A percentile compares a stretch with the other conserved stretches of the same genome.
Evolutionary conservation across 441 rosid genomes (phyloP).

Genomic region (Bruguiera hainesii): DNA sequence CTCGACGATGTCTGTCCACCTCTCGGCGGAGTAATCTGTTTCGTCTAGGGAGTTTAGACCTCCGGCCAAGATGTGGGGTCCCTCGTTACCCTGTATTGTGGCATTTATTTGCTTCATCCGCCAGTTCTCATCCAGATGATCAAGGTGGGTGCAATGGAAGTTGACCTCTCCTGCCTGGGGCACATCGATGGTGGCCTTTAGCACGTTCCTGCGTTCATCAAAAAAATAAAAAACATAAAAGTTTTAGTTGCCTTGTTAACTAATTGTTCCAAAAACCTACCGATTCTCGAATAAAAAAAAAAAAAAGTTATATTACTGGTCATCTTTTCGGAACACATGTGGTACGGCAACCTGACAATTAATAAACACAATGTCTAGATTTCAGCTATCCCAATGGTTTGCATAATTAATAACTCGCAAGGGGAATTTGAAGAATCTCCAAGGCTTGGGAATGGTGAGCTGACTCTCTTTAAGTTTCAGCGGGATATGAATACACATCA

Average conservation of each 20-base stretch:
- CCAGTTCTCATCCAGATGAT: slow-evolving; percentile 91
- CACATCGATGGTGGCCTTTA: slow-evolving; percentile 76
- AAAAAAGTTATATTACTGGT: too few species aligned
- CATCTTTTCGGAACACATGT: too few species aligned
- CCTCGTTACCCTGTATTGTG: slow-evolving; percentile 52
- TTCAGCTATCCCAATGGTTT: too few species aligned
- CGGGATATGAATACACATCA: not conserved
- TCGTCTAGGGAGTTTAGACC: slow-evolving; percentile 87
- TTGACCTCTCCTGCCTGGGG: slow-evolving; percentile 73
- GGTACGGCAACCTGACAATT: too few species aligned
- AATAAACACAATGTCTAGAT: too few species aligned
- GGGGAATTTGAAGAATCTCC: too few species aligned
- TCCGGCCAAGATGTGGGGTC: slow-evolving; percentile 82
- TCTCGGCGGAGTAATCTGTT: slow-evolving; percentile 70
- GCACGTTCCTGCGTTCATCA: slow-evolving; percentile 55
- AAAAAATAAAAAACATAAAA: not conserved
- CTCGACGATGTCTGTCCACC: slow-evolving; percentile 92
- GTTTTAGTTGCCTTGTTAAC: too few species aligned
- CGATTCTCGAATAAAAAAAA: too few species aligned
- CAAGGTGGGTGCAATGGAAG: slow-evolving; percentile 85
- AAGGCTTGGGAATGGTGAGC: too few species aligned
- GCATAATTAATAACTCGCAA: too few species aligned
- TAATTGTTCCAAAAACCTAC: too few species aligned
- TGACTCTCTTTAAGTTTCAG: not conserved
- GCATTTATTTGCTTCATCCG: slow-evolving; percentile 89